These are phyloP conservation scores for Saccharomyces pastorianus DNA, from an alignment of 1,139 yeast genomes.

Conservation along the genomic window DNA sequence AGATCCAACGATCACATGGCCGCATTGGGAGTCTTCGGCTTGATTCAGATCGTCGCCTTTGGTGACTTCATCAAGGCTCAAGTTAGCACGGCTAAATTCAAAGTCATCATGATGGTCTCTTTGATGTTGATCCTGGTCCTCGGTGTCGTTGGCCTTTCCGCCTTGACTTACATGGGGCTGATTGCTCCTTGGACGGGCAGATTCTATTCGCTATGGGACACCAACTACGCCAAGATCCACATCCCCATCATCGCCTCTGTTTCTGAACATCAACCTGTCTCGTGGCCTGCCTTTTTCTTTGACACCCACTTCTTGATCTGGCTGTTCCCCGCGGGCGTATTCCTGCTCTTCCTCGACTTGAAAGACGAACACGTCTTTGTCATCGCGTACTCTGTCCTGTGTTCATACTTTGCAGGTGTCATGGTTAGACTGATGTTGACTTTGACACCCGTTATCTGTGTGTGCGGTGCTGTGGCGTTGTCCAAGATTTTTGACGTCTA, in stretches of 20 bases:
- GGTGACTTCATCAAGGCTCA: slow-evolving; percentile 74
- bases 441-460: slow-evolving; percentile 92
- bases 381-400: slow-evolving; percentile 81
- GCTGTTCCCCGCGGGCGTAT: slow-evolving; percentile 98
- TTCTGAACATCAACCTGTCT: slow-evolving; percentile 99
- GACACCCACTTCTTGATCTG: slow-evolving; percentile 89
- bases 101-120: slow-evolving; percentile 59
- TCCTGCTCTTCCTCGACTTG: slow-evolving; percentile 80
- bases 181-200: slow-evolving; percentile 99
- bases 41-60: slow-evolving; percentile 81
- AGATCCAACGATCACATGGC: slow-evolving; percentile 98
- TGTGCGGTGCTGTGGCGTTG: slow-evolving; percentile 78
- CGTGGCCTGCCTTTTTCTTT: slow-evolving; percentile 97
- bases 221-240: slow-evolving; percentile 93
- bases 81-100: slow-evolving; percentile 69
- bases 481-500: slow-evolving; percentile 80
- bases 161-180: slow-evolving; percentile 80
- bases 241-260: slow-evolving; percentile 98
- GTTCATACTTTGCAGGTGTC: slow-evolving; percentile 97
- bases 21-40: slow-evolving; percentile 93
- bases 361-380: slow-evolving; percentile 89
- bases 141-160: slow-evolving; percentile 66
- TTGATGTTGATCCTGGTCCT: slow-evolving; percentile 46
- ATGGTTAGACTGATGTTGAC: slow-evolving; percentile 98
- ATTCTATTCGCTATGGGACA: slow-evolving; percentile 97